Evolutionary conservation across 805 yeast genomes (phyloP).

Genomic region (Kuraishia molischiana): DNA sequence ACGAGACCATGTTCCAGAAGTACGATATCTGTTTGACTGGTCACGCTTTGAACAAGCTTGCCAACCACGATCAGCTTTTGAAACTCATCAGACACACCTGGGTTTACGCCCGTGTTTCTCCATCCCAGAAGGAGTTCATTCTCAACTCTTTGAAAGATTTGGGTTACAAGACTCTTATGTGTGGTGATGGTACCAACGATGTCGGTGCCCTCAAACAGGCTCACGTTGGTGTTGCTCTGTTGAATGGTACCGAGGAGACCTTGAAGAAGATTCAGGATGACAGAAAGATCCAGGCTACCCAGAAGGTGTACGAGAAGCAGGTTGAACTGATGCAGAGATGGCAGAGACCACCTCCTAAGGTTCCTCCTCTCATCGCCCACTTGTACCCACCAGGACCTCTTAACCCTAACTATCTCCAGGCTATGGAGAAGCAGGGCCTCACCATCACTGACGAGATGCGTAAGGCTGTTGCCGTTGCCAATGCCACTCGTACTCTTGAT

Average conservation of each 20-base stretch:
- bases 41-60: slow-evolving; percentile 64
- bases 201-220: slow-evolving; percentile 99
- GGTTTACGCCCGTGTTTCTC: slow-evolving; percentile 97
- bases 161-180: slow-evolving; percentile 93
- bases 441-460: slow-evolving; percentile 67
- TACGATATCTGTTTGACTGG: slow-evolving; percentile 92
- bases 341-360: slow-evolving; percentile 77
- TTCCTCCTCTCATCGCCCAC: slow-evolving; percentile 84
- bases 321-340: slow-evolving; percentile 68
- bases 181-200: slow-evolving; percentile 99
- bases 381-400: slow-evolving; percentile 91
- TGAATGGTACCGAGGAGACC: slow-evolving; percentile 94
- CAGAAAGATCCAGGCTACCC: slow-evolving; percentile 53
- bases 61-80: slow-evolving; percentile 58
- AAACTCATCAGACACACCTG: slow-evolving; percentile 81
- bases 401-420: slow-evolving; percentile 81
- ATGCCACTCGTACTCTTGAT: slow-evolving; percentile 20
- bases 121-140: slow-evolving; percentile 88
- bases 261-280: slow-evolving; percentile 82
- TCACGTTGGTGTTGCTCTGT: slow-evolving; percentile 93
- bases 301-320: slow-evolving; percentile 76
- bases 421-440: slow-evolving; percentile 79
- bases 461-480: slow-evolving; percentile 46
- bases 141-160: slow-evolving; percentile 72
- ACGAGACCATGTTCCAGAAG: slow-evolving; percentile 43